A percentile compares a stretch with the other conserved stretches of the same genome.
Conservation (phyloP, 192 early-diverging fungal species). For the Backusella psychrophila region DNA sequence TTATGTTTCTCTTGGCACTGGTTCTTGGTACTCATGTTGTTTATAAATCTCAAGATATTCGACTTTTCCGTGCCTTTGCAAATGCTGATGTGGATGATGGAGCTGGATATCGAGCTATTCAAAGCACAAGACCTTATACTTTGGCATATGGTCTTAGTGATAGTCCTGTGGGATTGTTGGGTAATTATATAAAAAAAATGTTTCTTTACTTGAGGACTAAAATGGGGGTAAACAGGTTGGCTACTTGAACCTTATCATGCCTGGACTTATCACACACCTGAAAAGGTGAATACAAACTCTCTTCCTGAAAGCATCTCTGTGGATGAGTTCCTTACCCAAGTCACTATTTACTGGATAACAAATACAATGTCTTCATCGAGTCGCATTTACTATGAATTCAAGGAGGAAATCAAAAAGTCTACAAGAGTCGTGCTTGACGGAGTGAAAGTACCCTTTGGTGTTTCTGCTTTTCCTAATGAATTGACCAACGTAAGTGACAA, state of each 20-base stretch:
- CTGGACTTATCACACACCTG: conserved; percentile 20
- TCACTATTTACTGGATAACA: conserved; percentile 61
- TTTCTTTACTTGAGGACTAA: not conserved
- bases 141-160: conserved; percentile 24
- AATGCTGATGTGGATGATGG: not conserved
- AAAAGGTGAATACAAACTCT: not conserved
- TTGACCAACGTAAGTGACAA: not conserved
- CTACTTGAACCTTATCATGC: conserved; percentile 30
- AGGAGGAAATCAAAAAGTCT: conserved; percentile 16
- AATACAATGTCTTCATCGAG: conserved; percentile 57
- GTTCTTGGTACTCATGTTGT: conserved; percentile 4
- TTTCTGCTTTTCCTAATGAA: conserved; percentile 3
- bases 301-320: conserved; percentile 16
- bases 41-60: not conserved
- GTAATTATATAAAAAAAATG: not conserved
- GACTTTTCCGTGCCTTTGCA: not conserved
- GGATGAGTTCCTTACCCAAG: conserved; percentile 37
- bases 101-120: conserved; percentile 25
- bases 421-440: not conserved
- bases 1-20: not conserved
- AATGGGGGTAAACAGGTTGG: conserved; percentile 15
- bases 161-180: conserved; percentile 26
- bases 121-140: conserved; percentile 23
- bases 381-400: conserved; percentile 60
- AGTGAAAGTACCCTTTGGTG: not conserved